Conservation (phyloP, 805 yeast species). For the Spathaspora girioi region DNA sequence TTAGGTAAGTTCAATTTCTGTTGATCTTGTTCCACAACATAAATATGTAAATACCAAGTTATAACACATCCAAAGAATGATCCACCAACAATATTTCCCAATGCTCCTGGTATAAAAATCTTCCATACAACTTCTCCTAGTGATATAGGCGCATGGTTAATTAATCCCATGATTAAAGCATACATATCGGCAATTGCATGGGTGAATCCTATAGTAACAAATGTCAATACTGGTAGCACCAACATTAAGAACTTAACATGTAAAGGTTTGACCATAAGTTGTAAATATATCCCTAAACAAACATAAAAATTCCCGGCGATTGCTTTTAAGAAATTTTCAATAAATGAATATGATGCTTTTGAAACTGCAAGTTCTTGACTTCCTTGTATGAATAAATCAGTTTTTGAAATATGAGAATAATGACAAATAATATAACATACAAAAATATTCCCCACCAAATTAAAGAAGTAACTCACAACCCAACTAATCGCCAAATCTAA, state of each 20-base stretch:
- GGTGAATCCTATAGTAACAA: slow-evolving; percentile 74
- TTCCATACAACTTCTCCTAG: slow-evolving; percentile 73
- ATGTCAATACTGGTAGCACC: slow-evolving; percentile 67
- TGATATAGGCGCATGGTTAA: slow-evolving; percentile 61
- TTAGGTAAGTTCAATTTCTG: slow-evolving; percentile 57
- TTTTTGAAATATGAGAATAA: slow-evolving; percentile 46
- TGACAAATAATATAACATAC: slow-evolving; percentile 63
- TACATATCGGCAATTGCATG: slow-evolving; percentile 86
- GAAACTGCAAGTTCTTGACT: slow-evolving; percentile 45
- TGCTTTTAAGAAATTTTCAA: slow-evolving; percentile 63
- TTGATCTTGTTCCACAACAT: slow-evolving; percentile 70
- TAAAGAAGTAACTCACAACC: slow-evolving; percentile 64
- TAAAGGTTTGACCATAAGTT: slow-evolving; percentile 72
- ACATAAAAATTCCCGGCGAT: slow-evolving; percentile 79
- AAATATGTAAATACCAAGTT: slow-evolving; percentile 72
- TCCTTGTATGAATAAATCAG: slow-evolving; percentile 42
- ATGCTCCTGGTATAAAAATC: slow-evolving; percentile 60
- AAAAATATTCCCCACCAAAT: slow-evolving; percentile 61
- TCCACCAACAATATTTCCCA: slow-evolving; percentile 85
- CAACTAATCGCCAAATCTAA: slow-evolving; percentile 63
- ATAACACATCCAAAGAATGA: slow-evolving; percentile 56
- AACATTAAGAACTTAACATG: slow-evolving; percentile 70
- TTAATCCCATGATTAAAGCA: slow-evolving; percentile 58
- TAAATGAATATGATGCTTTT: slow-evolving; percentile 46
- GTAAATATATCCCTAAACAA: slow-evolving; percentile 70